These are phyloP conservation scores for Saccharum hybrid DNA, from an alignment of 202 grass and related monocot species.

Conservation along the genomic window DNA sequence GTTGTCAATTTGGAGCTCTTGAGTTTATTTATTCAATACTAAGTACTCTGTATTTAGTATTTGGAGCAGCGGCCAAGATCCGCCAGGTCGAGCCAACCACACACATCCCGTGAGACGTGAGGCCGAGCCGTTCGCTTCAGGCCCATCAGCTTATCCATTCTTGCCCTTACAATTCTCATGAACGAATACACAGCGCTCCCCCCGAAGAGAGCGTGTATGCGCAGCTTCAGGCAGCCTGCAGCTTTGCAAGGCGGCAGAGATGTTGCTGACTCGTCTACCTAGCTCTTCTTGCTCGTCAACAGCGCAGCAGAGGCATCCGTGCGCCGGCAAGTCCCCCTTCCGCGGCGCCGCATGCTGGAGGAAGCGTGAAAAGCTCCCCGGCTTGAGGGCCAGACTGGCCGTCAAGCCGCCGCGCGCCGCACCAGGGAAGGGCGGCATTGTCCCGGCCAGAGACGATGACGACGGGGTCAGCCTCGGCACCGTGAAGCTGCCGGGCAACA, in stretches of 20 bases:
- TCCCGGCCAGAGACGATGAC: slow-evolving; percentile 36
- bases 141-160: slow-evolving; percentile 42
- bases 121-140: slow-evolving; percentile 14
- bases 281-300: slow-evolving; percentile 37
- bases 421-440: slow-evolving; percentile 53
- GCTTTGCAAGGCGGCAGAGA: slow-evolving; percentile 5
- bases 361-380: slow-evolving; percentile 17
- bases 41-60: not conserved
- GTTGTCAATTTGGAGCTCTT: accelerated
- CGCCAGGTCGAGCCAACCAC: not conserved
- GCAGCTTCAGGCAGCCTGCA: not conserved
- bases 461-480: slow-evolving; percentile 83
- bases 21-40: not conserved
- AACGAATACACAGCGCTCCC: not conserved
- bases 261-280: slow-evolving; percentile 41
- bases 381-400: not conserved
- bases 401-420: slow-evolving; percentile 41
- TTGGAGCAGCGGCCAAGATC: too few species aligned
- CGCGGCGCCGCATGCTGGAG: slow-evolving; percentile 16
- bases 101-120: not conserved
- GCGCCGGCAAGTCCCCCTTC: not conserved
- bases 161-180: slow-evolving; percentile 30
- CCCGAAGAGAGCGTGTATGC: not conserved
- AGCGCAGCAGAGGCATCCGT: slow-evolving; percentile 3
- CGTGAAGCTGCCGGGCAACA: slow-evolving; percentile 86